A percentile compares a stretch with the other conserved stretches of the same genome.
phyloP scores from a whole-genome alignment of 1,139 yeast species.

The Geotrichum citri-aurantii region DNA sequence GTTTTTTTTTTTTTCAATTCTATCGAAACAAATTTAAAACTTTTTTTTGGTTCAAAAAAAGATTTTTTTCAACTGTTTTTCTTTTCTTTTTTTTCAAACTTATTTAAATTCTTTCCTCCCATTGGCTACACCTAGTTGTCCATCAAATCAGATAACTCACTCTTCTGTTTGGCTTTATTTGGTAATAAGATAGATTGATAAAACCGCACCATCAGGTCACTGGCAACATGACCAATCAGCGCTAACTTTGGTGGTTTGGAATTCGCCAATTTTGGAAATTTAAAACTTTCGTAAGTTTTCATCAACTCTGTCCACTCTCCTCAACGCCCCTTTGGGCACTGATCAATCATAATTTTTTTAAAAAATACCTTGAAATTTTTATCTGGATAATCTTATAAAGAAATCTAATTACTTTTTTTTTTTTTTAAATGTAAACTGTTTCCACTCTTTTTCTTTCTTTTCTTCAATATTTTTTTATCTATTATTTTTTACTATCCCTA shows the following conservation, averaged over 20 bases:
- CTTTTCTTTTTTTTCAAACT: no score
- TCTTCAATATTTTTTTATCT: background rate
- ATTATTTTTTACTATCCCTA: background rate
- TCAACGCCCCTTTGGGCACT: background rate
- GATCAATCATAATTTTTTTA: no score
- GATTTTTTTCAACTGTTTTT: no score
- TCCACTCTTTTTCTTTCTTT: background rate
- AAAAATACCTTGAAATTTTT: background rate
- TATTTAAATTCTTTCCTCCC: background rate
- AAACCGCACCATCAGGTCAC: background rate
- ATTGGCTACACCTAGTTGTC: background rate
- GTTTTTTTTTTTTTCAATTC: no score
- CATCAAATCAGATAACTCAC: background rate
- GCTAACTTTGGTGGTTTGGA: background rate
- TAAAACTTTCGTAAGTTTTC: background rate
- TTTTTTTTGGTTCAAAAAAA: no score
- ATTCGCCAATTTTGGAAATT: background rate
- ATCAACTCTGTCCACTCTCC: background rate
- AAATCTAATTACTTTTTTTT: slow-evolving; percentile 4
- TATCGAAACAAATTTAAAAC: no score
- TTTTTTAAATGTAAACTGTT: no score
- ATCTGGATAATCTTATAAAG: background rate
- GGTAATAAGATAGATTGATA: background rate
- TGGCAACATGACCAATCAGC: background rate
- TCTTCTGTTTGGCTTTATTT: background rate